Conservation (phyloP, 768 basidiomycete genomes). For the Lactarius quietus region DNA sequence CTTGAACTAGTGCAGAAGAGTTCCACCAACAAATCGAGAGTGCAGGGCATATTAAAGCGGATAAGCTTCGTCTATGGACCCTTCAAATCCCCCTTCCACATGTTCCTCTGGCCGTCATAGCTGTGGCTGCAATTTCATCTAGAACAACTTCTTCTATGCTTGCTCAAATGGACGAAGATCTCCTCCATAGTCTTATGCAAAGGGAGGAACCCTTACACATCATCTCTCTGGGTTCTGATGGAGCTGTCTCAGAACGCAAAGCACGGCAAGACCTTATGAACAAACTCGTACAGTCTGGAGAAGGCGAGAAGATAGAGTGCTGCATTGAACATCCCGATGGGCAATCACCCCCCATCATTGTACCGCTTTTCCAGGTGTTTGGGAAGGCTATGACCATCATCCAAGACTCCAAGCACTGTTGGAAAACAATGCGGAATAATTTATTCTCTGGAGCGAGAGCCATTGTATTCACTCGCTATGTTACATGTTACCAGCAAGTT, state of each 20-base stretch:
- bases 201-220: not conserved
- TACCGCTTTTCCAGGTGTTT: not conserved
- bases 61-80: not conserved
- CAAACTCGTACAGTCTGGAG: not conserved
- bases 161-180: not conserved
- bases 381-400: not conserved
- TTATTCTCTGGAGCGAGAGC: not conserved
- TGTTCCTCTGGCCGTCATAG: not conserved
- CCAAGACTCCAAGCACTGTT: not conserved
- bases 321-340: not conserved
- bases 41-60: not conserved
- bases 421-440: not conserved
- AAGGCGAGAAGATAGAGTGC: not conserved
- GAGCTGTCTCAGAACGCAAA: not conserved
- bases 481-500: not conserved
- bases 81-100: not conserved
- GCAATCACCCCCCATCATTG: not conserved
- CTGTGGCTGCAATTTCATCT: not conserved
- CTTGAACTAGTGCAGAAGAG: not conserved
- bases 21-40: not conserved
- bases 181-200: not conserved
- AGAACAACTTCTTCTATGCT: not conserved
- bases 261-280: not conserved
- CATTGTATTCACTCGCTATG: not conserved
- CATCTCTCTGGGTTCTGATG: not conserved